A percentile compares a stretch with the other conserved stretches of the same genome.
Conservation (phyloP, 805 yeast genomes). For the Pichia gijzeniarum region DNA sequence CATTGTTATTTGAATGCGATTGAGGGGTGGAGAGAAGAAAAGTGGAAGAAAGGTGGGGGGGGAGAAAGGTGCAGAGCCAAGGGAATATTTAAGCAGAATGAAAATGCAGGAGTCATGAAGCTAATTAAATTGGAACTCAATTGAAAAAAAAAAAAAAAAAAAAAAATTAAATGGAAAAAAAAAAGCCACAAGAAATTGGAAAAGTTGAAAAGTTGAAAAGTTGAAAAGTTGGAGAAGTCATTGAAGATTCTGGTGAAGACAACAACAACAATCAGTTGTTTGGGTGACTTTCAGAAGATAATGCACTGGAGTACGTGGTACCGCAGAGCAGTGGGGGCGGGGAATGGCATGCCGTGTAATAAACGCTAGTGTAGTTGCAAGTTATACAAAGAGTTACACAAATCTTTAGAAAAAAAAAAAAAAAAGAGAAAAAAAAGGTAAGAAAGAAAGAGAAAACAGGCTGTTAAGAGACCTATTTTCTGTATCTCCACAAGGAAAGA, state of each 20-base stretch:
- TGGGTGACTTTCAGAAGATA: too few relatives aligned
- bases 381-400: too few relatives aligned
- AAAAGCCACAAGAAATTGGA: neutral
- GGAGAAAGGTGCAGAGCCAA: neutral
- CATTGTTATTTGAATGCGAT: constrained; percentile 5
- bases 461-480: constrained; percentile 45
- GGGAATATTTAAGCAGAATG: neutral
- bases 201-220: neutral
- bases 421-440: constrained; percentile 1
- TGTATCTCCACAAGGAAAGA: constrained; percentile 98
- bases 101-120: neutral
- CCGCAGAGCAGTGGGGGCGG: too few relatives aligned
- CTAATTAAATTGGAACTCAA: neutral
- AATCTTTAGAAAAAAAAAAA: too few relatives aligned
- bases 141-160: neutral
- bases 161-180: neutral
- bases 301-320: too few relatives aligned
- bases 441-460: neutral
- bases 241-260: too few relatives aligned
- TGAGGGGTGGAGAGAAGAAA: neutral
- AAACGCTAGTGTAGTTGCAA: too few relatives aligned
- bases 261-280: too few relatives aligned
- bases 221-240: neutral
- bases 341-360: too few relatives aligned
- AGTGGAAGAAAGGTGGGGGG: neutral